Base-by-base conservation (phyloP, 352 stramenopile species). In the Stramenopiles sp. region DNA sequence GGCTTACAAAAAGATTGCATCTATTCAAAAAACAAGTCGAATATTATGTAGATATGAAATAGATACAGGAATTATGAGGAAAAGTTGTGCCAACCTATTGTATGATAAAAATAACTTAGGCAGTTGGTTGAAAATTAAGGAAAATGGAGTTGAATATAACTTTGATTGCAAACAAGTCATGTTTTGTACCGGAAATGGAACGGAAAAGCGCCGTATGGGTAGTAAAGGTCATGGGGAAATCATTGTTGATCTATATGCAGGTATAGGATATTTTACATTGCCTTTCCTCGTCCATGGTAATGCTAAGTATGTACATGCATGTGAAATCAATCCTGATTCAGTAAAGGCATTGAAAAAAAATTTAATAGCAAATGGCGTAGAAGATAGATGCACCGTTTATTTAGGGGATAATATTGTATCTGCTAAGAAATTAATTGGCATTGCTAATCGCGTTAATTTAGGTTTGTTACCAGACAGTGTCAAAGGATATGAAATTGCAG, bases 181-280 rank as follows among this genome's bases (percentile, higher is more conserved):
- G 94, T 98, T 98, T 83, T 96, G 90, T 65, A 93, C 91, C 4
- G 94, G 94, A 1, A 98, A 98, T 81, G 90, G 97, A 65, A 95
- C 93, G 0, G 94, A 98, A 83, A 98, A 98, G 83, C 91, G 92
- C 53, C 90, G 94, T 30, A 97, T 98, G 86, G 94, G 86, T 31
- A 85, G 76, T 31, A 90, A 92, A 78, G 87, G 80, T 82, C 80
- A 81, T 23, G 88, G 85, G 29, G 92, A 98, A 78, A 84, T 89
- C 0, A 90, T 98, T 31, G 88, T 98, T 32, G 94, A 98, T 81
- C 86, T 98, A 65, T 98, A 97, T 80, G 93, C 92, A 43, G 94
- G 94, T n/a, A 98, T 98, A 83, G 94, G 94, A 13, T 98, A 98
- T 83, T 98, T 98, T 80, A 93, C 96, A 31, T 83, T 98, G 27